Percentiles rank a stretch among this genome's conserved stretches.
These are phyloP conservation scores for Puccinia novopanici DNA, from an alignment of 1,284 basidiomycete genomes.

Conservation along the genomic window DNA sequence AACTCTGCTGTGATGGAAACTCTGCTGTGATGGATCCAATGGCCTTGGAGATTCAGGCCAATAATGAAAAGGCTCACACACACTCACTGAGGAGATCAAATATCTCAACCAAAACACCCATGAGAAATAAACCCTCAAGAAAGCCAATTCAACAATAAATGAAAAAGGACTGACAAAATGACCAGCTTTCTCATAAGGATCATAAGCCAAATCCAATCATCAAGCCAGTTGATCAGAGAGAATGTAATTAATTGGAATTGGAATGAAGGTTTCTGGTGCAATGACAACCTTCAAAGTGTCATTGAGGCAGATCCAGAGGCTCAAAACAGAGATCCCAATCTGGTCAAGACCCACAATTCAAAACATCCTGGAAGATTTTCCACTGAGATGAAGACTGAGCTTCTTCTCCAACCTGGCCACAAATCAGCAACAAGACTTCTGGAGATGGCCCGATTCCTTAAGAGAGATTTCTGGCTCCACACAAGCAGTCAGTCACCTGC, in stretches of 20 bases:
- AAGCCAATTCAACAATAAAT: not conserved
- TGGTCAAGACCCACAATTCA: conserved; percentile 1
- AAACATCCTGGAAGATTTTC: not conserved
- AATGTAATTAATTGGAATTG: not conserved
- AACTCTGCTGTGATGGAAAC: no score
- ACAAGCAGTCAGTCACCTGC: conserved; percentile 4
- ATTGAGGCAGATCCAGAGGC: not conserved
- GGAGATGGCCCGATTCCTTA: no score
- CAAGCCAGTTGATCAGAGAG: conserved; percentile 8
- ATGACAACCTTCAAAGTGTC: conserved; percentile 9
- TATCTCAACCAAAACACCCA: not conserved
- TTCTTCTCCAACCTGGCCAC: no score
- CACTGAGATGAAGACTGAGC: no score
- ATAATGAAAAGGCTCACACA: not conserved
- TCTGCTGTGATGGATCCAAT: not conserved
- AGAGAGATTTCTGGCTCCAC: no score
- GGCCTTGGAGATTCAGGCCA: not conserved
- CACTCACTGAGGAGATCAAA: not conserved
- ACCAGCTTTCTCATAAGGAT: not conserved
- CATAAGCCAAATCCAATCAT: not conserved
- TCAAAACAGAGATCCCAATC: not conserved
- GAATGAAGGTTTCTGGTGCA: no score
- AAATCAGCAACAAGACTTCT: no score
- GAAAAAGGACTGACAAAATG: not conserved
- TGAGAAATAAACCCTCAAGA: not conserved